Percentiles rank a stretch among this genome's conserved stretches.
These are phyloP conservation scores for Sugiyamaella floridensis DNA, from an alignment of 805 yeast genomes.

Conservation along the genomic window DNA sequence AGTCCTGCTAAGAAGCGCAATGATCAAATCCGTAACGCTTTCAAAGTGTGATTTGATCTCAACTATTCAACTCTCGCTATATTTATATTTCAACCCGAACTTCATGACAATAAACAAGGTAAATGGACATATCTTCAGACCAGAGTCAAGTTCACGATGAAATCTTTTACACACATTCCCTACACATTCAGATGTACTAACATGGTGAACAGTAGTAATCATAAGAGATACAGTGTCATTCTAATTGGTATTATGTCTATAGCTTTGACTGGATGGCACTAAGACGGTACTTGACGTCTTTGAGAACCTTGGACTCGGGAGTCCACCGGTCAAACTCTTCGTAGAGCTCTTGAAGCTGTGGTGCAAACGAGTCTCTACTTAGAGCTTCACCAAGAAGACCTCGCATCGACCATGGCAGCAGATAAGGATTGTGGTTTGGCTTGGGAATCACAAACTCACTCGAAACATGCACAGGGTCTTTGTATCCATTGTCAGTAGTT, in stretches of 20 bases:
- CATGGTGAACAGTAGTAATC: too few species aligned
- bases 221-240: background rate
- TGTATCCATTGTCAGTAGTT: slow-evolving; percentile 51
- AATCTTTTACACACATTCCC: too few species aligned
- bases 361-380: slow-evolving; percentile 39
- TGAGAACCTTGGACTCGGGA: slow-evolving; percentile 74
- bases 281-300: slow-evolving; percentile 75
- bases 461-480: slow-evolving; percentile 13
- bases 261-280: slow-evolving; percentile 42
- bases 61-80: too few species aligned
- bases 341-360: slow-evolving; percentile 54
- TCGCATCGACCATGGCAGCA: slow-evolving; percentile 87
- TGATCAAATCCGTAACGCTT: slow-evolving; percentile 7
- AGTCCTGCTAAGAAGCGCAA: slow-evolving; percentile 14
- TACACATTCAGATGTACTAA: too few species aligned
- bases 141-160: background rate
- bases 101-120: too few species aligned
- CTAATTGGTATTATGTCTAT: slow-evolving; percentile 3
- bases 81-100: too few species aligned
- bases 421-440: slow-evolving; percentile 63
- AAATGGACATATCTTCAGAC: too few species aligned
- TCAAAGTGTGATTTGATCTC: slow-evolving; percentile 3
- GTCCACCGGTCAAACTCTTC: slow-evolving; percentile 77
- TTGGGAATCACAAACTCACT: slow-evolving; percentile 50
- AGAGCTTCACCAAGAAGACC: slow-evolving; percentile 64